Evolutionary conservation across 108 stramenopile species (phyloP).

Genomic region (Pseudonitzschia multiseries): DNA sequence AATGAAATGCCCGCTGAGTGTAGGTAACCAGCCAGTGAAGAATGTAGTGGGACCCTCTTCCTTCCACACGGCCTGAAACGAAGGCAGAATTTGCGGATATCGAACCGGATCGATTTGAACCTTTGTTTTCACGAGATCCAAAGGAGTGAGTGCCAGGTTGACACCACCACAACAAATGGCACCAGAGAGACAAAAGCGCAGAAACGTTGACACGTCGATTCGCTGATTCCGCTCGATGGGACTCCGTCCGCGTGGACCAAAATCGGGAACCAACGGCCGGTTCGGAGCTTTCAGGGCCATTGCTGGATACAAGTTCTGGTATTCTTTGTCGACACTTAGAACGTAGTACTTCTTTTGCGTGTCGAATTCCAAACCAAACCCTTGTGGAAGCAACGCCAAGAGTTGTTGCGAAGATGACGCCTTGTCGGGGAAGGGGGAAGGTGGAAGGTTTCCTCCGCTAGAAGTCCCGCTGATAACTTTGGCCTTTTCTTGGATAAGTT

Average conservation of each 20-base stretch:
- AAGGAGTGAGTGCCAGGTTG: slow-evolving; percentile 39
- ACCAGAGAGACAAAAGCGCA: slow-evolving; percentile 52
- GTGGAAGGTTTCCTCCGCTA: slow-evolving; percentile 20
- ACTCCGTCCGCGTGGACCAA: slow-evolving; percentile 59
- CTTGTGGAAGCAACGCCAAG: slow-evolving; percentile 53
- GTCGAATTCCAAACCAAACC: slow-evolving; percentile 57
- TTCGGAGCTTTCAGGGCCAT: slow-evolving; percentile 13
- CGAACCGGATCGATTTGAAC: slow-evolving; percentile 52
- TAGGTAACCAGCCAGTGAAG: slow-evolving; percentile 68
- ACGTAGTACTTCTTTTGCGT: slow-evolving; percentile 40
- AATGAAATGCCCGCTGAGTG: slow-evolving; percentile 58
- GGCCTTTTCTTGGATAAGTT: background rate
- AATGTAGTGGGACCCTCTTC: slow-evolving; percentile 55
- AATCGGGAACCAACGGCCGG: slow-evolving; percentile 49
- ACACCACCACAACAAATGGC: slow-evolving; percentile 59
- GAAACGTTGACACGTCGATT: slow-evolving; percentile 39
- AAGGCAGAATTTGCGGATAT: slow-evolving; percentile 32
- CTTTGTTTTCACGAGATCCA: slow-evolving; percentile 65
- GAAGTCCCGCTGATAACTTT: slow-evolving; percentile 22
- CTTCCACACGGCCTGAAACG: slow-evolving; percentile 48
- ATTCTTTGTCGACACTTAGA: slow-evolving; percentile 31
- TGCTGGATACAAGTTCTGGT: slow-evolving; percentile 23
- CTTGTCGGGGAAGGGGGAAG: slow-evolving; percentile 26
- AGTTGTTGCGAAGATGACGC: slow-evolving; percentile 46
- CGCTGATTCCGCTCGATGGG: slow-evolving; percentile 62